Evolutionary conservation across 2,329 filamentous ascomycete genomes (phyloP), one percentile per base, ranked within the genome.

Genomic region (Venturia aucupariae): DNA sequence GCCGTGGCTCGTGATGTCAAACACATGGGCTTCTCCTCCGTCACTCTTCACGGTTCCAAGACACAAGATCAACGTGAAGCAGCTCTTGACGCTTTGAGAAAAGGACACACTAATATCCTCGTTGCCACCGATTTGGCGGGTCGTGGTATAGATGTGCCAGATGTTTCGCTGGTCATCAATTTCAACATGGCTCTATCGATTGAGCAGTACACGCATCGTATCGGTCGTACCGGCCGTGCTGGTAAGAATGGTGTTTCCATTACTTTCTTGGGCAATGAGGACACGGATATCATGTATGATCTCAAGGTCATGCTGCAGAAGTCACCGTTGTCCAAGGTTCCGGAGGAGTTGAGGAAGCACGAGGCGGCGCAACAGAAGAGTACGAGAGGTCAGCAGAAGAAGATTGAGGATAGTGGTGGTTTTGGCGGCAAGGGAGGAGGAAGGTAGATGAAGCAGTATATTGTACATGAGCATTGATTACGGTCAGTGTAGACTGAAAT

Each of bases 111-210:
- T 0, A 89, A 96, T 67, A 90, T 99, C 0, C 84, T 99, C 44
- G 94, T 99, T 62, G 94, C 94, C 0, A 99, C 94, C 1, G 94
- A 99, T 78, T 80, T 99, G 65, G 94, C 94, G 0, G 94, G 93
- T 67, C 87, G 94, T 81, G 94, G 94, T 90, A 97, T 99, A 75
- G 94, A 99, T 77, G 92, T 99, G 4, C 87, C 90, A 0, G 94
- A 97, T 72, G 94, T 99, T 48, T 90, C 86, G 67, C 83, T 99
- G 66, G 94, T 99, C 65, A 84, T 99, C 74, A 99, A 99, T 80
- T 99, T 97, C 84, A 99, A 97, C 81, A 97, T 99, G 94, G 89
- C 94, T 0, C 86, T 80, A 15, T 91, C 82, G 69, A 97, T 99
- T 69, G 94, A 99, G 78, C 89, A 86, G 72, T 99, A 99, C 75